These are phyloP conservation scores for Lizonia empirigonia DNA, from an alignment of 2,329 filamentous ascomycete species.

Conservation along the genomic window DNA sequence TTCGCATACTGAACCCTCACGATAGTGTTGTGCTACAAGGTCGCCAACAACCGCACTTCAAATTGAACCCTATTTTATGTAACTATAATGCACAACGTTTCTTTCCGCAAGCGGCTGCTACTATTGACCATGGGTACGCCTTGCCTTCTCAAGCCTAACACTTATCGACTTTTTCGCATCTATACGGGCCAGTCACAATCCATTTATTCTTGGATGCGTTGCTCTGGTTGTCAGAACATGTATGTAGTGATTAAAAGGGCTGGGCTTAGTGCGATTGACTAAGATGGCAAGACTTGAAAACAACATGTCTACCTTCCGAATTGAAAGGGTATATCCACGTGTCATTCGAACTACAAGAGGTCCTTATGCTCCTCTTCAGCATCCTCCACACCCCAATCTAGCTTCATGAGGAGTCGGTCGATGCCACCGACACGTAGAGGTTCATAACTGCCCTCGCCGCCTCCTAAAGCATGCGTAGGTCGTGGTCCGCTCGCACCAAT, in stretches of 20 bases:
- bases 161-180: too few relatives aligned
- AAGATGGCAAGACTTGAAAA: background rate
- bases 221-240: too few relatives aligned
- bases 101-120: background rate
- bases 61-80: background rate
- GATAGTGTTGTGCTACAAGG: background rate
- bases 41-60: background rate
- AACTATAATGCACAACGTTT: background rate
- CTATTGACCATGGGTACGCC: too few relatives aligned
- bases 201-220: too few relatives aligned
- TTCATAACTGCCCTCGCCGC: constrained; percentile 63
- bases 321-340: background rate
- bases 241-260: background rate
- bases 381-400: constrained; percentile 65
- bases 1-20: background rate
- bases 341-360: constrained; percentile 14
- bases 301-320: background rate
- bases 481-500: constrained; percentile 39
- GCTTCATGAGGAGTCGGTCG: constrained; percentile 86
- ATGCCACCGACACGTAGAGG: constrained; percentile 78
- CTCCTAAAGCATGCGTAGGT: constrained; percentile 12
- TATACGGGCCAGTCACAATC: too few relatives aligned
- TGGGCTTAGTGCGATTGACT: background rate
- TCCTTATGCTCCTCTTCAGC: constrained; percentile 27
- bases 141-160: too few relatives aligned